phyloP scores from a whole-genome alignment of 2,329 filamentous ascomycete species.

The Penicillium sp. region DNA sequence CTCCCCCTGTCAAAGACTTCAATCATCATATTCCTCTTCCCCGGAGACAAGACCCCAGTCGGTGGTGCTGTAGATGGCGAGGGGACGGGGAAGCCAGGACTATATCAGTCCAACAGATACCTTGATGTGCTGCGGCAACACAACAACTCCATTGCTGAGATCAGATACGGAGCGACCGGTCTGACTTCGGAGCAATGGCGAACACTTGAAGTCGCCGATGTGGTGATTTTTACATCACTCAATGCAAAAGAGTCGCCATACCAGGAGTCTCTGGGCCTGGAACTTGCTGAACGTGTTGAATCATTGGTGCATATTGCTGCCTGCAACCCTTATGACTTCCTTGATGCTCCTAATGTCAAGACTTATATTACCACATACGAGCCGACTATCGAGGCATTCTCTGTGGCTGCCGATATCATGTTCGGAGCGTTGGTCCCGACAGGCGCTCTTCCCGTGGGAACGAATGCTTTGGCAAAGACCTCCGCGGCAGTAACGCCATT shows the following conservation, averaged over 20 bases:
- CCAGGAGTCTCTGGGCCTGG: constrained; percentile 38
- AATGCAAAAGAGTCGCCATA: constrained; percentile 42
- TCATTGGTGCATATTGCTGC: constrained; percentile 43
- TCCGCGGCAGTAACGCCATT: constrained; percentile 20
- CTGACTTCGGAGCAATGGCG: constrained; percentile 35
- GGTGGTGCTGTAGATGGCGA: constrained; percentile 44
- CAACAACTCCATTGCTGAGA: constrained; percentile 30
- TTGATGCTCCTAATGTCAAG: constrained; percentile 36
- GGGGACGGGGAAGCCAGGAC: constrained; percentile 34
- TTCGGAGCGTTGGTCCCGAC: constrained; percentile 35
- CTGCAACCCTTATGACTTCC: constrained; percentile 48
- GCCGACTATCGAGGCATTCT: constrained; percentile 45
- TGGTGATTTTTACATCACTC: constrained; percentile 42
- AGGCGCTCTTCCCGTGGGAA: constrained; percentile 40
- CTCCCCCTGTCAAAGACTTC: constrained; percentile 34
- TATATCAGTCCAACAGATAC: constrained; percentile 35
- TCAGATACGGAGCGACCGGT: constrained; percentile 35
- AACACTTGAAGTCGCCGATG: constrained; percentile 37
- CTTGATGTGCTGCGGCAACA: constrained; percentile 33
- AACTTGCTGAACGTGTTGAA: constrained; percentile 31
- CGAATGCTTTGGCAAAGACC: constrained; percentile 13
- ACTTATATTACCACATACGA: constrained; percentile 50
- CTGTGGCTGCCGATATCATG: constrained; percentile 40
- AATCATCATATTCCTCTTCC: constrained; percentile 41
- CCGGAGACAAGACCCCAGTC: constrained; percentile 34